A percentile compares a stretch with the other conserved stretches of the same genome.
Conservation (phyloP, 371 early-diverging fungal genomes). For the Mortierella sp. region DNA sequence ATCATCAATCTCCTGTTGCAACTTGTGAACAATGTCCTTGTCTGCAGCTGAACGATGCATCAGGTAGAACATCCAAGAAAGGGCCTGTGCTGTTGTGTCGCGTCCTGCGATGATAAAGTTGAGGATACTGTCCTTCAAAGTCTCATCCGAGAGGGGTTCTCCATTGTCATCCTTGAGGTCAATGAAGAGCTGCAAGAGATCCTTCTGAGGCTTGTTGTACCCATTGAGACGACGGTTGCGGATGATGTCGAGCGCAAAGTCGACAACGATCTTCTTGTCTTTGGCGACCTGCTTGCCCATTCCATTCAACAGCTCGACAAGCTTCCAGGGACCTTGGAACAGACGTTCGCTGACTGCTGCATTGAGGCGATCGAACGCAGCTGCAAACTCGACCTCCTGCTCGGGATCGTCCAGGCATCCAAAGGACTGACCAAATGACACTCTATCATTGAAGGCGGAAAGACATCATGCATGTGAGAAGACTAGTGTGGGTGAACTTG, state of each 20-base stretch:
- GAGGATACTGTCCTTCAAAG: conserved; percentile 72
- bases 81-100: conserved; percentile 63
- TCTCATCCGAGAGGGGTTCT: conserved; percentile 59
- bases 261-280: conserved; percentile 42
- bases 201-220: conserved; percentile 50
- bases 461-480: no score
- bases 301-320: conserved; percentile 30
- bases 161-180: conserved; percentile 63
- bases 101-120: conserved; percentile 65
- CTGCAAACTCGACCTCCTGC: conserved; percentile 45
- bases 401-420: conserved; percentile 43
- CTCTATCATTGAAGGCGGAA: no score
- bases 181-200: conserved; percentile 74
- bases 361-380: conserved; percentile 50
- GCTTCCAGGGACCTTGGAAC: conserved; percentile 41
- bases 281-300: conserved; percentile 27
- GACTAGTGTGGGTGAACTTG: no score
- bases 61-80: conserved; percentile 73
- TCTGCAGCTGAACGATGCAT: conserved; percentile 58
- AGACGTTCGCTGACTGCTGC: conserved; percentile 39
- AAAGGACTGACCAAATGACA: conserved; percentile 50
- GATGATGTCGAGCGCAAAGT: conserved; percentile 46
- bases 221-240: conserved; percentile 33
- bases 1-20: conserved; percentile 68
- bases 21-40: conserved; percentile 62